Percentiles rank a stretch among this genome's conserved stretches.
Evolutionary conservation across 1,284 basidiomycete species (phyloP).

Genomic region (Mycena citricolor): DNA sequence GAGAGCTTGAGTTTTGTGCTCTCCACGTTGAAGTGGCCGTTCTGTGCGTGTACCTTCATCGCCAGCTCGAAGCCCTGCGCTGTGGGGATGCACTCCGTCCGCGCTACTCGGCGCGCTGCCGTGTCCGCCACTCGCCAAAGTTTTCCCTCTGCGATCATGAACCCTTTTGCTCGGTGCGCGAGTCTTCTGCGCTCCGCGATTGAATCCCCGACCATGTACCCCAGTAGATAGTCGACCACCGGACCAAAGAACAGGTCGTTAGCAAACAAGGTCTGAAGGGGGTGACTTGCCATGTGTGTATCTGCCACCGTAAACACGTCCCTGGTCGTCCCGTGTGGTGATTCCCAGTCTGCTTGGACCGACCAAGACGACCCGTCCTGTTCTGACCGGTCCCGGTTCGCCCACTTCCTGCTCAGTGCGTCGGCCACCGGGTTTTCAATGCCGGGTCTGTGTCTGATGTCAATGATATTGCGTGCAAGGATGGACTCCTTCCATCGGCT

Average conservation of each 20-base stretch:
- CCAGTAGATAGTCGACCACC: slow-evolving; percentile 7
- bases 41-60: slow-evolving; percentile 25
- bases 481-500: slow-evolving; percentile 32
- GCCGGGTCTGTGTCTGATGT: slow-evolving; percentile 29
- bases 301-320: slow-evolving; percentile 28
- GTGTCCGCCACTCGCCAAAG: slow-evolving; percentile 32
- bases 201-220: neutral
- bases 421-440: slow-evolving; percentile 28
- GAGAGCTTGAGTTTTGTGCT: slow-evolving; percentile 28
- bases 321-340: slow-evolving; percentile 27
- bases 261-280: slow-evolving; percentile 27
- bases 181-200: slow-evolving; percentile 27
- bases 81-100: slow-evolving; percentile 23
- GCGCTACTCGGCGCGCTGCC: slow-evolving; percentile 16
- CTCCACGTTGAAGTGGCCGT: slow-evolving; percentile 34
- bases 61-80: slow-evolving; percentile 9
- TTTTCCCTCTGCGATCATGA: slow-evolving; percentile 33
- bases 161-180: slow-evolving; percentile 28
- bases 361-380: slow-evolving; percentile 35
- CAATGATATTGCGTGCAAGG: slow-evolving; percentile 27
- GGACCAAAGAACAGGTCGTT: slow-evolving; percentile 15
- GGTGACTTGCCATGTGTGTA: neutral
- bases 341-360: slow-evolving; percentile 34
- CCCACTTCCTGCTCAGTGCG: slow-evolving; percentile 27
- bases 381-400: slow-evolving; percentile 1